Conservation (phyloP, 2,329 filamentous ascomycete genomes). For the Furcasterigmium sp. region DNA sequence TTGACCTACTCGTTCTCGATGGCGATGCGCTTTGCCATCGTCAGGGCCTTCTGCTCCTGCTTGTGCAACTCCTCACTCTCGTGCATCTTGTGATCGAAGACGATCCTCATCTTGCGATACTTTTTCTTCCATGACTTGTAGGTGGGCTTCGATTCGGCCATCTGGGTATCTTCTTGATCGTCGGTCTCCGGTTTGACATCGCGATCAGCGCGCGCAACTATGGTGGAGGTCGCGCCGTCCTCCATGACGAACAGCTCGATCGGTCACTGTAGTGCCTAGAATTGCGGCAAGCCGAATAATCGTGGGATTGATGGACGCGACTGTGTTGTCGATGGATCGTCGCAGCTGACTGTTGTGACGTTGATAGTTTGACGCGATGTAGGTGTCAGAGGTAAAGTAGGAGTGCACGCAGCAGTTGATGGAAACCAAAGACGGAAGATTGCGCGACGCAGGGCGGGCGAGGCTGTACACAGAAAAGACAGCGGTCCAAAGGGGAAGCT, state of each 20-base stretch:
- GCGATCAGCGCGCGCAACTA: slow-evolving; percentile 16
- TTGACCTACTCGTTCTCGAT: slow-evolving; percentile 85
- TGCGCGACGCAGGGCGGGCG: not conserved
- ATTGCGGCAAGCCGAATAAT: no score
- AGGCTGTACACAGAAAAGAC: not conserved
- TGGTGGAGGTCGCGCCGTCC: slow-evolving; percentile 12
- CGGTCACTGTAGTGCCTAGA: no score
- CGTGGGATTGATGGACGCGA: not conserved
- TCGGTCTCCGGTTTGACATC: slow-evolving; percentile 37
- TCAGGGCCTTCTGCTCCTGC: slow-evolving; percentile 73
- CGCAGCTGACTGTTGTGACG: no score
- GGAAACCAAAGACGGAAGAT: not conserved
- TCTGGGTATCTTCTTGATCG: slow-evolving; percentile 23
- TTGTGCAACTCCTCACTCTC: slow-evolving; percentile 79
- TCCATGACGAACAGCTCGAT: slow-evolving; percentile 17
- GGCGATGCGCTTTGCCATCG: slow-evolving; percentile 76
- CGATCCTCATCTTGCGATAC: slow-evolving; percentile 83
- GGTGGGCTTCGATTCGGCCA: slow-evolving; percentile 40
- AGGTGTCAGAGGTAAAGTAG: not conserved
- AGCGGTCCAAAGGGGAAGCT: not conserved
- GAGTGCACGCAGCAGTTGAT: not conserved
- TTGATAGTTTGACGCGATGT: not conserved
- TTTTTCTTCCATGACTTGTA: slow-evolving; percentile 84
- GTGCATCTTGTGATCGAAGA: slow-evolving; percentile 72
- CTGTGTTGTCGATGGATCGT: not conserved